These are phyloP conservation scores for Geranomyces variabilis DNA, from an alignment of 192 early-diverging fungal genomes.

Conservation along the genomic window DNA sequence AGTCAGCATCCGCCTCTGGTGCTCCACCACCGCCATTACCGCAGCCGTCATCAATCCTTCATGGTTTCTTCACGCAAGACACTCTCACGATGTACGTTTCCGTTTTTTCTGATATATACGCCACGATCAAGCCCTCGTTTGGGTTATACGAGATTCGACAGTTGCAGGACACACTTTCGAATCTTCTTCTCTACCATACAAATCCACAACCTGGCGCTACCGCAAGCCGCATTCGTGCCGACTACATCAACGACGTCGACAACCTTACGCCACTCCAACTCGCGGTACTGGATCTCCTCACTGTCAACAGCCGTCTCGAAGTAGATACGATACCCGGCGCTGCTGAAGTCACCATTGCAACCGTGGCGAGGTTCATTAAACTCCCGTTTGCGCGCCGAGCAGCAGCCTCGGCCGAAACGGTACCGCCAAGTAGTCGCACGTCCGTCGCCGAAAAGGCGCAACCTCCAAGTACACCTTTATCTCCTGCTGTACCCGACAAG, in stretches of 20 bases:
- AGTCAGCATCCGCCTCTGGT: neutral
- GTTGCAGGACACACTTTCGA: conserved; percentile 52
- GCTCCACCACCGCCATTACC: neutral
- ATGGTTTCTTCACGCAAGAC: conserved; percentile 72
- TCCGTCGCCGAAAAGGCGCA: neutral
- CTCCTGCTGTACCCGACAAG: conserved; percentile 26
- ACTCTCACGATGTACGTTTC: conserved; percentile 64
- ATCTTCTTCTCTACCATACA: conserved; percentile 66
- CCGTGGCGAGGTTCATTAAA: conserved; percentile 41
- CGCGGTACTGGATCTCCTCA: conserved; percentile 64
- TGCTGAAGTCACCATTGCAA: conserved; percentile 32
- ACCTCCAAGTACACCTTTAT: neutral
- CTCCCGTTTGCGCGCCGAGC: conserved; percentile 46
- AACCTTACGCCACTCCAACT: conserved; percentile 68
- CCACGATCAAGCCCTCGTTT: conserved; percentile 56
- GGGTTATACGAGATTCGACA: conserved; percentile 55
- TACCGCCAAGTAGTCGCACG: neutral
- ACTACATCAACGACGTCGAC: conserved; percentile 57
- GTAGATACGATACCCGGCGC: conserved; percentile 31
- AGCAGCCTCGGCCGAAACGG: neutral
- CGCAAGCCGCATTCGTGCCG: conserved; percentile 37
- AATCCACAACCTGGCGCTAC: conserved; percentile 56
- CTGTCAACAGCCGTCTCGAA: conserved; percentile 33
- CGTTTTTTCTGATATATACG: conserved; percentile 69
- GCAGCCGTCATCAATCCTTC: conserved; percentile 22